phyloP scores from a whole-genome alignment of 2,329 filamentous ascomycete genomes.

The Gnomoniopsis smithogilvyi region DNA sequence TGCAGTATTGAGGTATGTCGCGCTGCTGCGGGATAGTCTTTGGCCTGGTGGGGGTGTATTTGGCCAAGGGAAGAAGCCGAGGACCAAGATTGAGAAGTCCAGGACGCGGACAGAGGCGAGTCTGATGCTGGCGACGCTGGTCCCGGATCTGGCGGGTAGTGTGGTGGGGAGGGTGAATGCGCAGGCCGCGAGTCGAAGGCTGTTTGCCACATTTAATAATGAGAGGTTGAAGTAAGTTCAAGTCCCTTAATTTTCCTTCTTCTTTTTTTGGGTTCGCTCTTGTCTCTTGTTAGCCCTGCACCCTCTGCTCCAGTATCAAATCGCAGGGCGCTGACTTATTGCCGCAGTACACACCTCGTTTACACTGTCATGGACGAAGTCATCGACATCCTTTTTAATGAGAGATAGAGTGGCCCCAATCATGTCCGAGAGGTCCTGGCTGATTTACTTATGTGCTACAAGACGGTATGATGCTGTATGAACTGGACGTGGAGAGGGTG shows the following conservation, averaged over 20 bases:
- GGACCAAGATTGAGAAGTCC: constrained; percentile 71
- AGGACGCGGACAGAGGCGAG: constrained; percentile 84
- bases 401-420: constrained; percentile 22
- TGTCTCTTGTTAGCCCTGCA: not conserved
- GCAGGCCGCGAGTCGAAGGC: constrained; percentile 79
- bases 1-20: constrained; percentile 71
- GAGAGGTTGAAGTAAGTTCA: constrained; percentile 74
- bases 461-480: constrained; percentile 1
- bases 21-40: constrained; percentile 69
- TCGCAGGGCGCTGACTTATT: not conserved
- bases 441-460: not conserved
- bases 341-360: constrained; percentile 58
- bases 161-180: constrained; percentile 93
- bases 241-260: not conserved
- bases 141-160: constrained; percentile 87
- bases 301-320: not conserved
- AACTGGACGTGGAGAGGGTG: not conserved
- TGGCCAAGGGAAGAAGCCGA: constrained; percentile 42
- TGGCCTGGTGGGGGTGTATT: constrained; percentile 65
- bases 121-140: constrained; percentile 80
- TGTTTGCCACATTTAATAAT: constrained; percentile 92
- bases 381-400: constrained; percentile 60
- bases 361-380: constrained; percentile 72
- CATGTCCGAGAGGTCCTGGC: not conserved
- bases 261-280: not conserved